These are phyloP conservation scores for Heteromeles arbutifolia DNA, from an alignment of 306 rosid species.

Conservation along the genomic window DNA sequence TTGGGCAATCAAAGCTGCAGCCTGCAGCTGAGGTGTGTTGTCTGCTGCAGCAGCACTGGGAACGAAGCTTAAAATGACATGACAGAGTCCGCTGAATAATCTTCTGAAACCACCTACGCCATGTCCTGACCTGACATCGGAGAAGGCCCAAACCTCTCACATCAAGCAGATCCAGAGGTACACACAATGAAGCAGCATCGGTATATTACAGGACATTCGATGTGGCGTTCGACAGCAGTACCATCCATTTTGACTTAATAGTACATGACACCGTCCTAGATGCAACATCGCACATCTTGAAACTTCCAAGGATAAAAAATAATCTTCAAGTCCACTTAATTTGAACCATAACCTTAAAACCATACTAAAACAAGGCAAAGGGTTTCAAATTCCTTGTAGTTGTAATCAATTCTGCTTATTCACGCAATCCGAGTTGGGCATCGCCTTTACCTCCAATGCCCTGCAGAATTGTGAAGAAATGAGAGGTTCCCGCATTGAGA, in stretches of 20 bases:
- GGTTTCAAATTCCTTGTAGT: conserved; percentile 26
- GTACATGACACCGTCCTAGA: conserved; percentile 18
- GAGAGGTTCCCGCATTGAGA: conserved; percentile 22
- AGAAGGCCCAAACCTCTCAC: conserved; percentile 9
- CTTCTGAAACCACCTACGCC: conserved; percentile 14
- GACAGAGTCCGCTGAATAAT: conserved; percentile 8
- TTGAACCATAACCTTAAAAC: conserved; percentile 10
- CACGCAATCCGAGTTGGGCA: conserved; percentile 27
- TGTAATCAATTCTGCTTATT: conserved; percentile 26
- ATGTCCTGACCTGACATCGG: conserved; percentile 9
- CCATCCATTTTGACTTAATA: conserved; percentile 10
- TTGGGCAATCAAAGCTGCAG: conserved; percentile 5
- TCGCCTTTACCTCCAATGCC: conserved; percentile 30
- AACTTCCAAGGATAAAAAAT: conserved; percentile 23
- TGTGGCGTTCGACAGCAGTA: background rate
- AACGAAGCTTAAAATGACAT: background rate
- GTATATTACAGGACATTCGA: background rate
- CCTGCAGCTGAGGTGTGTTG: background rate
- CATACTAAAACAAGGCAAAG: conserved; percentile 14
- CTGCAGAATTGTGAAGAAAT: conserved; percentile 31
- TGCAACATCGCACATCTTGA: conserved; percentile 22
- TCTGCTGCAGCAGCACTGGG: background rate
- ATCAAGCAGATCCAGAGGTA: conserved; percentile 7
- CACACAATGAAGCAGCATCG: background rate
- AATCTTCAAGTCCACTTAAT: conserved; percentile 16